phyloP scores from a whole-genome alignment of 345 rosid genomes.

The Gossypium australe region DNA sequence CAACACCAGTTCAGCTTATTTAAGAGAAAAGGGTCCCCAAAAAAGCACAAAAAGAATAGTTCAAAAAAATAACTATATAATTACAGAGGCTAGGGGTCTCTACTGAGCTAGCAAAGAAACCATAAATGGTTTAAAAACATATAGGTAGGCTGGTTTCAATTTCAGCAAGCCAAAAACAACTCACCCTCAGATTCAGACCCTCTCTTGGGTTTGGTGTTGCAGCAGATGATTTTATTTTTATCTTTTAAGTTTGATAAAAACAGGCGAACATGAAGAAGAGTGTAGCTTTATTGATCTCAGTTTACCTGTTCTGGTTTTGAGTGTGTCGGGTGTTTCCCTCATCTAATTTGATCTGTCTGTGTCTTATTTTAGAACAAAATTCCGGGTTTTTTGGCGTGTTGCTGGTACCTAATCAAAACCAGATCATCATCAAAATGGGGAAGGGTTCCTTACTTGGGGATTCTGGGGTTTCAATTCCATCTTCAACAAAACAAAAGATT shows the following conservation, averaged over 20 bases:
- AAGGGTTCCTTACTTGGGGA: background rate
- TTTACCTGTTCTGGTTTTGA: background rate
- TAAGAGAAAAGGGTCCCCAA: constrained; percentile 9
- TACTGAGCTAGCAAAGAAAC: background rate
- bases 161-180: background rate
- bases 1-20: background rate
- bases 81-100: constrained; percentile 6
- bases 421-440: no score
- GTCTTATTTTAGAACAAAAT: background rate
- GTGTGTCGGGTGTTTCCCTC: background rate
- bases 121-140: constrained; percentile 15
- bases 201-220: constrained; percentile 26
- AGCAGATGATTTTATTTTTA: background rate
- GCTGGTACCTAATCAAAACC: background rate
- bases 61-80: background rate
- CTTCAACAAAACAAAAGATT: background rate
- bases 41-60: background rate
- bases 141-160: background rate
- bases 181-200: background rate
- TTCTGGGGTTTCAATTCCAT: background rate
- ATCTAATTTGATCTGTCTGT: background rate
- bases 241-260: constrained; percentile 1
- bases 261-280: background rate
- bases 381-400: background rate
- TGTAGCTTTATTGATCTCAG: background rate